Evolutionary conservation across 179 eudicot genomes (phyloP).

Genomic region (Silene vulgaris): DNA sequence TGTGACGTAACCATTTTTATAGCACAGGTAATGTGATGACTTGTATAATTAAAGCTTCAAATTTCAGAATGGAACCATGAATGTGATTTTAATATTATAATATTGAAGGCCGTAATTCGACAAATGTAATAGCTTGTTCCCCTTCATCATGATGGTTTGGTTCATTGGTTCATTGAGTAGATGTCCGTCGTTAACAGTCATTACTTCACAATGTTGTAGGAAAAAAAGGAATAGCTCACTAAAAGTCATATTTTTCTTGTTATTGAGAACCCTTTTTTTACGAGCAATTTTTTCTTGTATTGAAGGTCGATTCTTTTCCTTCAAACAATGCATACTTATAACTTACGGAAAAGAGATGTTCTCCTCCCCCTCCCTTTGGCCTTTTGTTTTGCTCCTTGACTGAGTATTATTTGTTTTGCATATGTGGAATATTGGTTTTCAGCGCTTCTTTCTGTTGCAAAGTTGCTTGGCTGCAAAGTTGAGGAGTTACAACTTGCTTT

Average conservation of each 20-base stretch:
- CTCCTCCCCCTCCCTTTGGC: background rate
- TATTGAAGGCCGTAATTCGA: background rate
- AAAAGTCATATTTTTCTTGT: too few species aligned
- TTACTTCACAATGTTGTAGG: background rate
- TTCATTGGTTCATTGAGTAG: too few species aligned
- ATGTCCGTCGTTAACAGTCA: background rate
- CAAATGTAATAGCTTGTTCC: background rate
- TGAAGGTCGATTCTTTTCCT: background rate
- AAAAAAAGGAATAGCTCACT: background rate
- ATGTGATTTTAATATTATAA: background rate
- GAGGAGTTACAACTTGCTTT: slow-evolving; percentile 64
- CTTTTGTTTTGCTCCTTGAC: background rate
- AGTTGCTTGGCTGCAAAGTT: slow-evolving; percentile 62
- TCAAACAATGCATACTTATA: background rate
- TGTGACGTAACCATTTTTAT: background rate
- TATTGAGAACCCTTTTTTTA: too few species aligned
- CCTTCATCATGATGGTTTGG: background rate
- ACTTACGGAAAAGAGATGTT: background rate
- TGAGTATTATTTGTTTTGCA: slow-evolving; percentile 1
- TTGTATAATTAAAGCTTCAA: slow-evolving; percentile 2
- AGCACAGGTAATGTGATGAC: background rate
- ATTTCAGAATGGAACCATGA: background rate
- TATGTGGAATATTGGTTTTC: slow-evolving; percentile 29
- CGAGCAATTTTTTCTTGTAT: background rate
- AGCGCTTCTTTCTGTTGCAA: slow-evolving; percentile 76